Percentiles rank a stretch among this genome's conserved stretches.
Evolutionary conservation across 2,329 filamentous ascomycete species (phyloP).

Genomic region (Xylariaceae sp.): DNA sequence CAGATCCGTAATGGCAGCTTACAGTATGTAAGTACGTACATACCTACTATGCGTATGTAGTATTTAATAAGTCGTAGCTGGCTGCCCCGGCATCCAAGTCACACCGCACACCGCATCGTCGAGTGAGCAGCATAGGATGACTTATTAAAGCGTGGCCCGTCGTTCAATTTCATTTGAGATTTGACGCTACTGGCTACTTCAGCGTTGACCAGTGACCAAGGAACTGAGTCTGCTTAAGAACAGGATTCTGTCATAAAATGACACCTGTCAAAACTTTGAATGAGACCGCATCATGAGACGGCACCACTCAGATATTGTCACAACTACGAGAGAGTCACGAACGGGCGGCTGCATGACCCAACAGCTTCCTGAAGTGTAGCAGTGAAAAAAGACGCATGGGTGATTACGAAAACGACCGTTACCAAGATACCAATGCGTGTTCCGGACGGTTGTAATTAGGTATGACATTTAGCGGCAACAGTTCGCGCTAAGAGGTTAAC

Average conservation of each 20-base stretch:
- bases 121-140: background rate
- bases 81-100: background rate
- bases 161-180: background rate
- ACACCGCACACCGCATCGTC: background rate
- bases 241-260: background rate
- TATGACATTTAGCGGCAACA: background rate
- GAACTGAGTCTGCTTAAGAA: background rate
- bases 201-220: background rate
- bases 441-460: too few species aligned
- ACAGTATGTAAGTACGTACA: background rate
- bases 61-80: background rate
- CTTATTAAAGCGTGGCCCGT: background rate
- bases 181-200: background rate
- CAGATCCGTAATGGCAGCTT: too few species aligned
- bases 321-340: background rate
- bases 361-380: background rate
- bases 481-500: background rate
- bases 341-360: background rate
- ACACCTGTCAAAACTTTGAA: background rate
- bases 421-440: too few species aligned
- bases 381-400: background rate
- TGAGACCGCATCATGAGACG: background rate
- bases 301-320: background rate
- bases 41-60: background rate
- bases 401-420: background rate